Evolutionary conservation across 192 early-diverging fungal genomes (phyloP).

Genomic region (Entomortierella parvispora): DNA sequence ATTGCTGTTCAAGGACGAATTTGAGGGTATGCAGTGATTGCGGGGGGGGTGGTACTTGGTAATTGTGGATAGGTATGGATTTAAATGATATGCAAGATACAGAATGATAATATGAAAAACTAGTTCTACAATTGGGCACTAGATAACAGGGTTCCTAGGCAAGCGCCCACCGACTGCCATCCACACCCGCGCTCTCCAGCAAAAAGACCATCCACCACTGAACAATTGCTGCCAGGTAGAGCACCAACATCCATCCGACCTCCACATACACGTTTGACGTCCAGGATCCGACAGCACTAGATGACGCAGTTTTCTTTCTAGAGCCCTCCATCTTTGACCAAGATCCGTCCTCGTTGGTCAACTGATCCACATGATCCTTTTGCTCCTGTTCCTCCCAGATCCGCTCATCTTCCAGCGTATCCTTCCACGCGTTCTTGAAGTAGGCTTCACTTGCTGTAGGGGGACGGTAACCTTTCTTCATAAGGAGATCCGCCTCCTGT

Average conservation of each 20-base stretch:
- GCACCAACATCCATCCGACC: constrained; percentile 37
- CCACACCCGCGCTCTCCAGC: constrained; percentile 40
- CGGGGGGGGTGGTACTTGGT: no score
- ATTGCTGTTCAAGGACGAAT: no score
- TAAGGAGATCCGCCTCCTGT: neutral
- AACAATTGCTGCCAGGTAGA: constrained; percentile 38
- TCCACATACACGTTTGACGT: constrained; percentile 46
- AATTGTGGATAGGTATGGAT: no score
- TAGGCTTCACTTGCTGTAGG: constrained; percentile 10
- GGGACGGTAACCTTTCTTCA: neutral
- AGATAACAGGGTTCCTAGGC: constrained; percentile 29
- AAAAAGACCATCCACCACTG: constrained; percentile 49
- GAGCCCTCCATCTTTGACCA: constrained; percentile 10
- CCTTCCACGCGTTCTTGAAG: constrained; percentile 41
- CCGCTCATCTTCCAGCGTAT: constrained; percentile 41
- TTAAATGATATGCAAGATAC: no score
- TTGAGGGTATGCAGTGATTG: no score
- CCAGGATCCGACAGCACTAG: constrained; percentile 36
- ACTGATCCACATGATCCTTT: neutral
- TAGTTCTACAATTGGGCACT: no score
- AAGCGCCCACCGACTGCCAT: constrained; percentile 48
- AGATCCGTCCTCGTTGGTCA: neutral
- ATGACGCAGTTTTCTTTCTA: no score
- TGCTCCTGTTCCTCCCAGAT: constrained; percentile 44
- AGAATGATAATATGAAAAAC: no score